A percentile compares a stretch with the other conserved stretches of the same genome.
Evolutionary conservation across 1,139 yeast species (phyloP).

Genomic region (Scheffersomyces segobiensis): DNA sequence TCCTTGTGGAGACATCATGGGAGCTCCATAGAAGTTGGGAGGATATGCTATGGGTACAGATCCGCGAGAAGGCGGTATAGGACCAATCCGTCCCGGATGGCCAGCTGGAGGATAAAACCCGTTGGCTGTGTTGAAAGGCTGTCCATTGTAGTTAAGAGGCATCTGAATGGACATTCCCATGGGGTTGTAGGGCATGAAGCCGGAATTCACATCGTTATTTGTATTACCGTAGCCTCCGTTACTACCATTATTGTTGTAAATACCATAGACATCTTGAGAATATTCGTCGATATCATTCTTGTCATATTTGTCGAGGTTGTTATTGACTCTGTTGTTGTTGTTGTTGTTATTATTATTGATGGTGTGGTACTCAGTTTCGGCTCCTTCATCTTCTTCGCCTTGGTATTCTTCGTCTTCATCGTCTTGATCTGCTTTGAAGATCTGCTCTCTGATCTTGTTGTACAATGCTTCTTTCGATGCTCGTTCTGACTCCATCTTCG

Average conservation of each 20-base stretch:
- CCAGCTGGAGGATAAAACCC: slow-evolving; percentile 3
- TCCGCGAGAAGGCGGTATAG: slow-evolving; percentile 1
- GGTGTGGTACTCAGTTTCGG: slow-evolving; percentile 8
- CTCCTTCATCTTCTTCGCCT: slow-evolving; percentile 24
- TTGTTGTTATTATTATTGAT: slow-evolving; percentile 3
- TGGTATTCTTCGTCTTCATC: slow-evolving; percentile 29
- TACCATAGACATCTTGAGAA: neutral
- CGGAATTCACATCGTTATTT: slow-evolving; percentile 1
- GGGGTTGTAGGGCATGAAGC: slow-evolving; percentile 1
- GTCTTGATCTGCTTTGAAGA: slow-evolving; percentile 29
- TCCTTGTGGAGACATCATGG: slow-evolving; percentile 8
- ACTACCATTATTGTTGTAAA: neutral
- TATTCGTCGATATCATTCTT: neutral
- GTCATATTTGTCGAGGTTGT: neutral
- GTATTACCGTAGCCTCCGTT: neutral
- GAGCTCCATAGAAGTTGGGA: slow-evolving; percentile 1
- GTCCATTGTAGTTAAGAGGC: slow-evolving; percentile 5
- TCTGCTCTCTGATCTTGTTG: slow-evolving; percentile 45
- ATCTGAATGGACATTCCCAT: slow-evolving; percentile 4
- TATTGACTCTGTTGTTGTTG: slow-evolving; percentile 2
- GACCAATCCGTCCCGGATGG: slow-evolving; percentile 1
- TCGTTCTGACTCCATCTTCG: slow-evolving; percentile 23
- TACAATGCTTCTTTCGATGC: slow-evolving; percentile 42
- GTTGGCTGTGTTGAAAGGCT: slow-evolving; percentile 1
- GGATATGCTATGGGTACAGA: slow-evolving; percentile 1